Base-by-base conservation (phyloP, 768 basidiomycete species). In the Paxillus rubicundulus region DNA sequence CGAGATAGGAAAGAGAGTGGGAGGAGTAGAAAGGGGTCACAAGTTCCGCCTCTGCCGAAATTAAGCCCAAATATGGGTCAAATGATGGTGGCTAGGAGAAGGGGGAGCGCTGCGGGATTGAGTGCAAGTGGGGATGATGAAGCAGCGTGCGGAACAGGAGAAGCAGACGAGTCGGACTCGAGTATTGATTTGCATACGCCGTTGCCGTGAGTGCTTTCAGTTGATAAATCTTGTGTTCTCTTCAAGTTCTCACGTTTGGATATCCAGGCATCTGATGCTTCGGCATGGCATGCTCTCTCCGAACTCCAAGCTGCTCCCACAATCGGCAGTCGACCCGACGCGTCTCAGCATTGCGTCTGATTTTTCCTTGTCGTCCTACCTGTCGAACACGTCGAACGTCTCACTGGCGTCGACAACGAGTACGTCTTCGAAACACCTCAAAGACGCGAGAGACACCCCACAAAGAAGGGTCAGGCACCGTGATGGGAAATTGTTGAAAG, bases 111-210 rank as follows among this genome's bases (percentile, higher is more conserved):
- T 18, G 43, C 9, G 13, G 42, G 45, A 38, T 4, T 47, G 27
- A 49, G 54, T 43, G 20, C 37, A 18, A 24, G 14, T 5, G 44
- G 53, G 13, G 47, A 37, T 2, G 50, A 44, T 10, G 54, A 46
- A 12, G 47, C 1, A 0, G 5, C 4, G 3, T 0, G 41, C 36
- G 37, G 18, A n/a, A 46, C n/a, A 17, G 56, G 61, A 43, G 71
- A 66, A 32, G 68, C 39, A 9, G 61, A 66, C 5, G 72, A 80
- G n/a, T 77, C 76, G 1, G 83, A 85, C 69, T 85, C 84, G 16
- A 84, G 82, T 65, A 63, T 86, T 45, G 85, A 87, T 68, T 60
- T 87, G 30, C 84, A 86, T 58, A 87, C 85, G 1, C 84, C 85
- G 0, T 63, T 87, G 9, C 84, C 85, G 85, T 86, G 59, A 68